Base-by-base conservation (phyloP, 2,329 filamentous ascomycete genomes). In the Aspergillus clavatus region DNA sequence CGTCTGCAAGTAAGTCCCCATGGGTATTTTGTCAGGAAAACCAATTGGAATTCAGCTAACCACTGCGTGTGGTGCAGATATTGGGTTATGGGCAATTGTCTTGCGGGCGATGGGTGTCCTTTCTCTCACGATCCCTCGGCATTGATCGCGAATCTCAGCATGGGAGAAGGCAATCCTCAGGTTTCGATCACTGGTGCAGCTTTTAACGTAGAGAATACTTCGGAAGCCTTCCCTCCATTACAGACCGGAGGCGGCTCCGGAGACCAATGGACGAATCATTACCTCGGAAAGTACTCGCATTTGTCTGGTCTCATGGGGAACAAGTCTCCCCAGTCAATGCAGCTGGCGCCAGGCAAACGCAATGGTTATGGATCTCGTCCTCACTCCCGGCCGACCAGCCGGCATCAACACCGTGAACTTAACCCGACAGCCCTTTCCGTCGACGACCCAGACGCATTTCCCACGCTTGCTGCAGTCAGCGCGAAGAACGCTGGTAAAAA, bases 101-200 rank as follows among this genome's bases (percentile, higher is more conserved):
- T 98, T 26, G 93, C 93, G 16, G 91, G 93, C 27, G 85, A 89
- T 46, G 90, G 89, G 3, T 98, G 93, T 67, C 88, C 95, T 48
- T 98, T 98, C 72, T 97, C 91, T 11, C 93, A 98, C 68, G 93
- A 98, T 58, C 93, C 93, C 2, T 82, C 89, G 1, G 81, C 89
- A 55, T 78, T 96, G 11, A 82, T 95, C 71, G 89, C 85, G 59
- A 87, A 87, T 56, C 78, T 98, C 52, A 82, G 78, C 24, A 70
- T 96, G 11, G 85, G 87, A 51, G 87, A 70, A 37, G 61, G 59
- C 26, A 60, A 53, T 19, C 55, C 56, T 7, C 55, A 57, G 44
- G 82, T 37, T 74, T 79, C 47, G 76, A 75, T 56, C 84, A 83
- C 29, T 80, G 84, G 55, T 16, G 46, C 63, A n/a, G 77, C 80